Conservation (phyloP, 257 asterid genomes). For the Nemophila menziesii region DNA sequence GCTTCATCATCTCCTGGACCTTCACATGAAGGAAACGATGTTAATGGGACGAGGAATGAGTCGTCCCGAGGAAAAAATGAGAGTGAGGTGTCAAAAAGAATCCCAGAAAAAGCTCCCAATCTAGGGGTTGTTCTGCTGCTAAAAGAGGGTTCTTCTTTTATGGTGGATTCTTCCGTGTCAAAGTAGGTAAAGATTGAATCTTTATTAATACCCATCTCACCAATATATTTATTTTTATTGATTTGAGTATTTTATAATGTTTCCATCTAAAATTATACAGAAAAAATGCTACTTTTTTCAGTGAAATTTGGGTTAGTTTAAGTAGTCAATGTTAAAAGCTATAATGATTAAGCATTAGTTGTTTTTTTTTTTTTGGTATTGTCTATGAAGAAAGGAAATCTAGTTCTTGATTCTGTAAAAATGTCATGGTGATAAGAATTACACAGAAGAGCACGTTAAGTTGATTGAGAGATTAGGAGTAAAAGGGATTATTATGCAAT, state of each 20-base stretch:
- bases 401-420: too few species aligned
- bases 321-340: too few species aligned
- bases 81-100: conserved; percentile 4
- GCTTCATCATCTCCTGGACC: conserved; percentile 27
- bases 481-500: conserved; percentile 1
- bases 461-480: conserved; percentile 1
- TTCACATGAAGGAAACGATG: conserved; percentile 20
- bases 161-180: conserved; percentile 34
- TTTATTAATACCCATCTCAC: conserved; percentile 27
- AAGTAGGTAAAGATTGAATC: conserved; percentile 52
- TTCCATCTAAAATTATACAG: conserved; percentile 1
- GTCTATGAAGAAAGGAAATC: neutral
- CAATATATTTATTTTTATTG: conserved; percentile 21
- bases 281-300: conserved; percentile 8
- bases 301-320: neutral
- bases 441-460: too few species aligned
- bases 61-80: conserved; percentile 13
- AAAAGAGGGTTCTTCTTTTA: conserved; percentile 24
- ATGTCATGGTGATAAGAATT: neutral
- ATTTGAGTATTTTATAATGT: neutral
- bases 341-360: too few species aligned
- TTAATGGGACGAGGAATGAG: conserved; percentile 9
- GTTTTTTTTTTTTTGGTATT: conserved; percentile 8
- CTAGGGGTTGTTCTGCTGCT: conserved; percentile 49
- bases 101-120: conserved; percentile 28